Evolutionary conservation across 2,329 filamentous ascomycete species (phyloP).

Genomic region (Zymoseptoria brevis): DNA sequence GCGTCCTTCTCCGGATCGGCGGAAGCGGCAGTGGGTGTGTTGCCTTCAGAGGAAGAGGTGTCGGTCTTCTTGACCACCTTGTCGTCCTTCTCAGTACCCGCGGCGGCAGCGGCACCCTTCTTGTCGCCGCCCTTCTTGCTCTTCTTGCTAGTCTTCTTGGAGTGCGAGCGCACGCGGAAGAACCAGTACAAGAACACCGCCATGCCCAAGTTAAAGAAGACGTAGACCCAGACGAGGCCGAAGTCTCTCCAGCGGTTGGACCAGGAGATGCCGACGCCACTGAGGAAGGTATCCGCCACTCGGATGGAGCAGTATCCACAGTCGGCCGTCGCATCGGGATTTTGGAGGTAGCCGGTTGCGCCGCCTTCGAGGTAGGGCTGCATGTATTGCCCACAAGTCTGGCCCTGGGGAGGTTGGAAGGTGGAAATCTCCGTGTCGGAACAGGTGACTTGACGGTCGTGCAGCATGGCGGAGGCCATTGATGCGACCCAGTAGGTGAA

Average conservation of each 20-base stretch:
- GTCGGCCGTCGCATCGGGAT: constrained; percentile 36
- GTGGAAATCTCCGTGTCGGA: constrained; percentile 34
- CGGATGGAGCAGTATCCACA: constrained; percentile 45
- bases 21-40: constrained; percentile 1
- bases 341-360: constrained; percentile 36
- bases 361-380: constrained; percentile 29
- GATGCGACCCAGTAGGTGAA: constrained; percentile 55
- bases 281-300: constrained; percentile 43
- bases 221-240: constrained; percentile 60
- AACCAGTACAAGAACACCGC: constrained; percentile 57
- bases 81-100: neutral
- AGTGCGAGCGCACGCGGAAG: constrained; percentile 43
- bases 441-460: constrained; percentile 42
- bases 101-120: neutral
- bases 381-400: constrained; percentile 41
- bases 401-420: constrained; percentile 35
- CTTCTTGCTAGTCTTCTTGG: constrained; percentile 14
- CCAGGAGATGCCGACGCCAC: constrained; percentile 35
- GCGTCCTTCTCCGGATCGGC: neutral
- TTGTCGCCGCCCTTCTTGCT: constrained; percentile 12
- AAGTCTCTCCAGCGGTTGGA: constrained; percentile 59
- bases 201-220: constrained; percentile 54
- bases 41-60: neutral
- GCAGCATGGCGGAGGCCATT: constrained; percentile 36
- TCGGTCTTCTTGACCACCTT: constrained; percentile 1